Percentiles rank a stretch among this genome's conserved stretches.
Evolutionary conservation across 202 grass and related monocot species (phyloP).

Genomic region (Zizania palustris): DNA sequence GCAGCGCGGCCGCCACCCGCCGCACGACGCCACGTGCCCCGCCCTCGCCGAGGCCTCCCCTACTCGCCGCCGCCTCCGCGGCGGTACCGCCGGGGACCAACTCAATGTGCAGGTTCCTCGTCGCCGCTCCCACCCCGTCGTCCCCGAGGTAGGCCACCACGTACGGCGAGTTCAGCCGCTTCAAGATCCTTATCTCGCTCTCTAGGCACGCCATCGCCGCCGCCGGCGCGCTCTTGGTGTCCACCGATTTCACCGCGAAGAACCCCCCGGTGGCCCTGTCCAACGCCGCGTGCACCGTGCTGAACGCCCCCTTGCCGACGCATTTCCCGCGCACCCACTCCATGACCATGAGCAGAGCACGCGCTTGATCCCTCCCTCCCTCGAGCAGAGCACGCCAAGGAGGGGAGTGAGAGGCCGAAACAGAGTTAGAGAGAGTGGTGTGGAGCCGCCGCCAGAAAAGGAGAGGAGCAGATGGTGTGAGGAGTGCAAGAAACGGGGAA

Average conservation of each 20-base stretch:
- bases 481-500: conserved; percentile 31
- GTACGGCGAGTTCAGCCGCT: conserved; percentile 59
- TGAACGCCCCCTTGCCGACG: conserved; percentile 77
- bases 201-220: conserved; percentile 62
- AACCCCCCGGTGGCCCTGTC: conserved; percentile 46
- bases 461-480: conserved; percentile 22
- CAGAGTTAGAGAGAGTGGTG: background rate
- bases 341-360: background rate
- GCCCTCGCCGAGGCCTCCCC: conserved; percentile 46
- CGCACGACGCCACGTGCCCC: conserved; percentile 47
- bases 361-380: background rate
- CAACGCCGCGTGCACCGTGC: conserved; percentile 66
- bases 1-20: conserved; percentile 59
- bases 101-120: conserved; percentile 89
- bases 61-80: conserved; percentile 47
- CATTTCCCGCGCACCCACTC: conserved; percentile 75
- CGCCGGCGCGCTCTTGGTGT: conserved; percentile 19
- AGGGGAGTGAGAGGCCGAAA: background rate
- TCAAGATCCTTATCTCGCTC: conserved; percentile 82
- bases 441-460: background rate
- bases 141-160: conserved; percentile 80
- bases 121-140: conserved; percentile 9
- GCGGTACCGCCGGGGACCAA: conserved; percentile 64
- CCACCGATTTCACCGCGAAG: conserved; percentile 89
- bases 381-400: conserved; percentile 28